Percentiles rank a stretch among this genome's conserved stretches.
Conservation (phyloP, 345 rosid species). For the Murraya koenigii region DNA sequence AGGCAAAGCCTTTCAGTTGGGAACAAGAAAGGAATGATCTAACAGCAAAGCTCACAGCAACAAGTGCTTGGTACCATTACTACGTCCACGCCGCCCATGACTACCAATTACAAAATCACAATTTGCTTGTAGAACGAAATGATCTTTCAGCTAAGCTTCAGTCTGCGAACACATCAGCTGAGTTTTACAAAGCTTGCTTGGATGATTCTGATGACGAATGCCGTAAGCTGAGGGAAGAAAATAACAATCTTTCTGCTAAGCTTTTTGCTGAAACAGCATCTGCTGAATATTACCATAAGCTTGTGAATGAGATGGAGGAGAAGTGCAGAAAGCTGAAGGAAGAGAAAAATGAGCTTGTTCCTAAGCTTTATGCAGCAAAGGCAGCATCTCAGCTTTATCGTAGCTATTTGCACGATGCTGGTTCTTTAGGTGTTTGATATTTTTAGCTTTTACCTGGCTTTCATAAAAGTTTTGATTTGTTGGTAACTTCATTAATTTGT, state of each 20-base stretch:
- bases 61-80: not conserved
- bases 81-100: not conserved
- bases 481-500: not conserved
- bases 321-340: not conserved
- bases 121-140: not conserved
- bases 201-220: not conserved
- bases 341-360: not conserved
- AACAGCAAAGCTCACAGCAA: not conserved
- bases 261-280: not conserved
- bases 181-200: not conserved
- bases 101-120: not conserved
- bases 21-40: constrained; percentile 4
- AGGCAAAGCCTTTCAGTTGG: not conserved
- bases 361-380: not conserved
- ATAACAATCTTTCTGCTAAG: not conserved
- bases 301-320: not conserved
- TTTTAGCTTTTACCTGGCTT: not conserved
- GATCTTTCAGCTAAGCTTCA: not conserved
- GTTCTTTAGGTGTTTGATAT: not conserved
- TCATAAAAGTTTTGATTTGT: not conserved
- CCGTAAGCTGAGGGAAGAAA: not conserved
- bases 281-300: not conserved
- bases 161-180: not conserved
- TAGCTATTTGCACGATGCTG: not conserved
- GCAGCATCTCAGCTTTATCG: not conserved